A percentile compares a stretch with the other conserved stretches of the same genome.
Conservation (phyloP, 768 basidiomycete species). For the Mycena amicta region DNA sequence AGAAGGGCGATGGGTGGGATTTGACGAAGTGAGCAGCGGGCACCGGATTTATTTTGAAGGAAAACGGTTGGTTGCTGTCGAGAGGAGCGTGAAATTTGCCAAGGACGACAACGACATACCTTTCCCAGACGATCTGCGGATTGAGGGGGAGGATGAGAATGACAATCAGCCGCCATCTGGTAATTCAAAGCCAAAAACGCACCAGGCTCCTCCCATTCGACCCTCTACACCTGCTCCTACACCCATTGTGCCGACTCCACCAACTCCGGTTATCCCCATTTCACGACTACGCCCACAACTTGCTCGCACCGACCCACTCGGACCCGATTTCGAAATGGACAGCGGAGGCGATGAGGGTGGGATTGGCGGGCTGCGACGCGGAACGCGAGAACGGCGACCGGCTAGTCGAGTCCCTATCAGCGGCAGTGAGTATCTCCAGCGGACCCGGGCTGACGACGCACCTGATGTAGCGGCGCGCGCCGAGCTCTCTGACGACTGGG, state of each 20-base stretch:
- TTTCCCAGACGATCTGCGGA: slow-evolving; percentile 17
- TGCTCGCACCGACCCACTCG: background rate
- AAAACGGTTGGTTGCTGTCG: slow-evolving; percentile 25
- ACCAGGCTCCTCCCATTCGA: background rate
- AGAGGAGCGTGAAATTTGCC: slow-evolving; percentile 27
- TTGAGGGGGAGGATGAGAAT: slow-evolving; percentile 30
- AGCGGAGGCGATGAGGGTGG: background rate
- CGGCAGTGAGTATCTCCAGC: background rate
- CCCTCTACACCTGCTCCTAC: background rate
- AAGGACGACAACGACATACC: slow-evolving; percentile 21
- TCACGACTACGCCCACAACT: background rate
- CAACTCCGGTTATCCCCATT: background rate
- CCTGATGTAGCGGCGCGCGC: background rate
- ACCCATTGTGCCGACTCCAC: background rate
- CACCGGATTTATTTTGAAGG: slow-evolving; percentile 31
- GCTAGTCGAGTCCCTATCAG: background rate
- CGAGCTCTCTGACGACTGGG: slow-evolving; percentile 1
- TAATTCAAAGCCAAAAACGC: background rate
- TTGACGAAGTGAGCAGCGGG: slow-evolving; percentile 26
- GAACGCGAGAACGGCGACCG: background rate
- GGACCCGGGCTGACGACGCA: background rate
- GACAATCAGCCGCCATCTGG: background rate
- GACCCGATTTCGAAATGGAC: background rate
- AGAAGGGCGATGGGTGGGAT: slow-evolving; percentile 24
- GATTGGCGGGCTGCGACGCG: background rate